Percentiles rank a stretch among this genome's conserved stretches.
phyloP scores from a whole-genome alignment of 192 early-diverging fungal genomes.

The Rhizophagus sp. region DNA sequence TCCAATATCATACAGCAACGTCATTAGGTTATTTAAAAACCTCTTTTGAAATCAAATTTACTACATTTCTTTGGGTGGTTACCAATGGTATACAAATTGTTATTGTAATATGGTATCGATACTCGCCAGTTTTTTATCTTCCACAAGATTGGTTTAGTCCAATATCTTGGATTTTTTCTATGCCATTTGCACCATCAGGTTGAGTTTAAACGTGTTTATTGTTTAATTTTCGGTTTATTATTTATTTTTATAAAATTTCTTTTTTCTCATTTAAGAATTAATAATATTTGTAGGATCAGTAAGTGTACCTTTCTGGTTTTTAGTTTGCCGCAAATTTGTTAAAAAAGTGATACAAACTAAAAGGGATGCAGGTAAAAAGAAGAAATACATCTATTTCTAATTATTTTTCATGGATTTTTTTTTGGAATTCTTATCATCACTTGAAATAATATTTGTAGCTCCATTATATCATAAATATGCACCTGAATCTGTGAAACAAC shows the following conservation, averaged over 20 bases:
- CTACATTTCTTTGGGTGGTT: slow-evolving; percentile 62
- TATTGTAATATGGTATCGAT: slow-evolving; percentile 68
- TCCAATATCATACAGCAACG: slow-evolving; percentile 37
- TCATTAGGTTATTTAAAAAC: slow-evolving; percentile 67
- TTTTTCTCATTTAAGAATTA: background rate
- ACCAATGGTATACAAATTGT: slow-evolving; percentile 63
- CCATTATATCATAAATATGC: slow-evolving; percentile 15
- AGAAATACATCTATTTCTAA: background rate
- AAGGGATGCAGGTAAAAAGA: background rate
- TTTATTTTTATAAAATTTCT: background rate
- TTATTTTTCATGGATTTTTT: background rate
- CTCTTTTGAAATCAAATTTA: slow-evolving; percentile 79
- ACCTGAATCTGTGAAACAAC: slow-evolving; percentile 1
- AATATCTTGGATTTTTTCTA: slow-evolving; percentile 59
- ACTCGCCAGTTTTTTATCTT: slow-evolving; percentile 72
- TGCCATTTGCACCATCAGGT: slow-evolving; percentile 76
- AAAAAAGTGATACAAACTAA: background rate
- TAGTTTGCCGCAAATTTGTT: slow-evolving; percentile 64
- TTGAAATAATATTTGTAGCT: background rate
- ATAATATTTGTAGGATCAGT: slow-evolving; percentile 58
- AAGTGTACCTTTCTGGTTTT: slow-evolving; percentile 76
- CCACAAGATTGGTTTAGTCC: slow-evolving; percentile 81
- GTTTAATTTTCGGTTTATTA: slow-evolving; percentile 1
- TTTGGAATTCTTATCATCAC: background rate
- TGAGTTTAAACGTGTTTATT: background rate